Conservation (phyloP, 23 red algal species). For the Gracilariopsis chorda region DNA sequence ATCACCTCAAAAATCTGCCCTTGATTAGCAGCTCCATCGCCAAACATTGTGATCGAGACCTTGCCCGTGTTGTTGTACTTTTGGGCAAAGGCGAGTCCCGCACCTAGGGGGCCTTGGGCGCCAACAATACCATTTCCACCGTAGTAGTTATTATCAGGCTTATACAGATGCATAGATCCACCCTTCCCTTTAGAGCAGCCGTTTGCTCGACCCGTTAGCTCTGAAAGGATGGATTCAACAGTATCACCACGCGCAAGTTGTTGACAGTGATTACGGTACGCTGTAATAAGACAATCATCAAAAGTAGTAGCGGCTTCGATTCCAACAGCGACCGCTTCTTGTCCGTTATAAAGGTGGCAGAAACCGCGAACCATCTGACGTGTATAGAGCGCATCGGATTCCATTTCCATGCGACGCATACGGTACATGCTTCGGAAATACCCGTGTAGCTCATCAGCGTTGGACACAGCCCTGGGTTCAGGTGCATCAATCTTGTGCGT, state of each 20-base stretch:
- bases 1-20: constrained; percentile 93
- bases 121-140: constrained; percentile 99
- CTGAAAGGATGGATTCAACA: constrained; percentile 78
- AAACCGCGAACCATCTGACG: constrained; percentile 86
- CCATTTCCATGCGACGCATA: constrained; percentile 96
- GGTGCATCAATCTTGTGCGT: constrained; percentile 72
- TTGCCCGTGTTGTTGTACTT: constrained; percentile 84
- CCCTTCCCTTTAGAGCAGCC: constrained; percentile 91
- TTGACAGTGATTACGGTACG: constrained; percentile 99
- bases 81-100: constrained; percentile 93
- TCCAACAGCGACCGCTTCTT: constrained; percentile 95
- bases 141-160: constrained; percentile 85
- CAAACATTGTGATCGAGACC: constrained; percentile 94
- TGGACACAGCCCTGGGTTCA: constrained; percentile 48
- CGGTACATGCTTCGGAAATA: constrained; percentile 87
- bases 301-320: constrained; percentile 81
- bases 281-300: constrained; percentile 90
- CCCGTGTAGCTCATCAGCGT: constrained; percentile 69
- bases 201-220: constrained; percentile 77
- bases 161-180: constrained; percentile 98
- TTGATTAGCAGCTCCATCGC: constrained; percentile 97
- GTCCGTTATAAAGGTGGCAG: constrained; percentile 98
- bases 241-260: constrained; percentile 81
- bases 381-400: constrained; percentile 90
- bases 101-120: constrained; percentile 90